A percentile compares a stretch with the other conserved stretches of the same genome.
These are phyloP conservation scores for Fusarium brevicatenulatum DNA, from an alignment of 2,329 filamentous ascomycete species.

Conservation along the genomic window DNA sequence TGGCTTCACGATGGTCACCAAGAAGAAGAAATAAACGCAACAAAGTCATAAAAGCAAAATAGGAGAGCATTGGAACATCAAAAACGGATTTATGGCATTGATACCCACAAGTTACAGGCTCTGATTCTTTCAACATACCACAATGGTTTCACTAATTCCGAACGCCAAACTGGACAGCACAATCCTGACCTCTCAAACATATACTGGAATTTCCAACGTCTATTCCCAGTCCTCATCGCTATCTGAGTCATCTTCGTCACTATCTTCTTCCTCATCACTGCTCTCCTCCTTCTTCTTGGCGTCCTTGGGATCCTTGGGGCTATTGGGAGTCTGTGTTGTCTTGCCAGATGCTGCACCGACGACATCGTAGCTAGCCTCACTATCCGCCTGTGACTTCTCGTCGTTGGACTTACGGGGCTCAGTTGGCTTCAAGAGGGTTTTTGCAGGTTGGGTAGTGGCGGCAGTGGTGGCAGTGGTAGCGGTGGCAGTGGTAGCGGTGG, in stretches of 20 bases:
- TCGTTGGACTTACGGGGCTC: slow-evolving; percentile 83
- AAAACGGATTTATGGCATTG: slow-evolving; percentile 38
- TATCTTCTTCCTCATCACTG: slow-evolving; percentile 19
- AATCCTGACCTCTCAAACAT: slow-evolving; percentile 28
- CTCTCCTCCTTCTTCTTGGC: slow-evolving; percentile 17
- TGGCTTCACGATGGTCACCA: slow-evolving; percentile 80
- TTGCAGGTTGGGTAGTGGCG: slow-evolving; percentile 65
- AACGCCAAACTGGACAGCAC: slow-evolving; percentile 48
- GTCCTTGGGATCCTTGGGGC: slow-evolving; percentile 68
- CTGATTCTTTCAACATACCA: slow-evolving; percentile 32
- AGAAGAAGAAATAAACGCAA: slow-evolving; percentile 62
- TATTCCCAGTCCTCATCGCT: slow-evolving; percentile 81
- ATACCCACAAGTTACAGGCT: slow-evolving; percentile 42
- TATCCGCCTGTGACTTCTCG: slow-evolving; percentile 89
- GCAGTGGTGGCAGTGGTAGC: slow-evolving; percentile 55
- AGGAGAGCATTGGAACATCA: slow-evolving; percentile 7
- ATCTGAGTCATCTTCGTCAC: slow-evolving; percentile 21
- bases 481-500: slow-evolving; percentile 40
- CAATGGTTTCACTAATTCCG: slow-evolving; percentile 40
- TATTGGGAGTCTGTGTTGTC: slow-evolving; percentile 79
- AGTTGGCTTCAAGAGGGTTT: slow-evolving; percentile 65
- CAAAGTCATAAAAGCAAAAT: slow-evolving; percentile 37
- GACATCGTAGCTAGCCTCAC: slow-evolving; percentile 95
- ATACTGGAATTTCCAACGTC: slow-evolving; percentile 18
- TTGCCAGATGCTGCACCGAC: slow-evolving; percentile 81